Conservation (phyloP, 1,139 yeast species). For the Kazachstania sp. region DNA sequence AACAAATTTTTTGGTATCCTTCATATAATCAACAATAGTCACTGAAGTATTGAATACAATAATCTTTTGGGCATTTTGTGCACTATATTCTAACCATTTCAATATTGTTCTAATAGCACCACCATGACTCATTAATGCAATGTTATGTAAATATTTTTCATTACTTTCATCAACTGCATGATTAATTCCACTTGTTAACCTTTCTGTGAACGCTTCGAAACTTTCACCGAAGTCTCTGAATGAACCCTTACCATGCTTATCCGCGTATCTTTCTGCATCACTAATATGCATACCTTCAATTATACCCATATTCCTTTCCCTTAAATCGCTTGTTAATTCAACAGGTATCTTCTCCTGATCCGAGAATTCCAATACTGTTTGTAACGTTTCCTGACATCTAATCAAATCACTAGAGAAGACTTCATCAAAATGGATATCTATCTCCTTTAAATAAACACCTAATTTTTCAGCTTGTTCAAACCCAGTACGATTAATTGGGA, state of each 20-base stretch:
- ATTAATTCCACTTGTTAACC: slow-evolving; percentile 47
- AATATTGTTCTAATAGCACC: slow-evolving; percentile 66
- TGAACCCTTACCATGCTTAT: slow-evolving; percentile 36
- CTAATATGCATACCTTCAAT: slow-evolving; percentile 64
- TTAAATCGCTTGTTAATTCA: slow-evolving; percentile 33
- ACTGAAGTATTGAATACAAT: slow-evolving; percentile 67
- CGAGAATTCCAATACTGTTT: slow-evolving; percentile 34
- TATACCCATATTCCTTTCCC: slow-evolving; percentile 78
- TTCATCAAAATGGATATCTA: slow-evolving; percentile 36
- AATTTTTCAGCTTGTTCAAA: slow-evolving; percentile 45
- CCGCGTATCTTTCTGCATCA: slow-evolving; percentile 57
- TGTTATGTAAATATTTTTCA: slow-evolving; percentile 35
- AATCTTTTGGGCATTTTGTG: slow-evolving; percentile 36
- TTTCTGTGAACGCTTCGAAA: slow-evolving; percentile 36
- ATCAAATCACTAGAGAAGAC: slow-evolving; percentile 52
- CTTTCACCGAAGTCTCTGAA: slow-evolving; percentile 52
- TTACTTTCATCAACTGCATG: slow-evolving; percentile 36
- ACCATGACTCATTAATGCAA: slow-evolving; percentile 73
- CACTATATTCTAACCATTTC: slow-evolving; percentile 35
- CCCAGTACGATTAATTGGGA: slow-evolving; percentile 54
- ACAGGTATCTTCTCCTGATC: slow-evolving; percentile 15
- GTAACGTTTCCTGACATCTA: slow-evolving; percentile 52
- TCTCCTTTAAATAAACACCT: slow-evolving; percentile 31
- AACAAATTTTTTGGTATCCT: slow-evolving; percentile 33
- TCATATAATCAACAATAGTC: slow-evolving; percentile 50